Evolutionary conservation across 345 rosid species (phyloP), one percentile per base, ranked within the genome.

Genomic region (Iberis pinnata): DNA sequence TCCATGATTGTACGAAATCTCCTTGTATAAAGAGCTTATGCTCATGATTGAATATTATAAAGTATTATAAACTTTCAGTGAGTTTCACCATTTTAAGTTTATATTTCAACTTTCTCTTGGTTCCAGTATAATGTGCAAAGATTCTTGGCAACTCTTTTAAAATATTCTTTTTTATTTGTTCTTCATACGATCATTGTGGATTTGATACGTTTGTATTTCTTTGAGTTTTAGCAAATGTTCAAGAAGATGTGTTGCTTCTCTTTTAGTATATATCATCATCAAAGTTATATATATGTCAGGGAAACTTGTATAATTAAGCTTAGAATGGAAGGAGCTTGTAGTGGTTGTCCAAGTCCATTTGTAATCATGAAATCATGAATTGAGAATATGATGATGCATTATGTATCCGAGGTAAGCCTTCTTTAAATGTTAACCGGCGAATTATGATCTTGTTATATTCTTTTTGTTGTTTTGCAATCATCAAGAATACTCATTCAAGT

Each of bases 371-470:
- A 92, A 78, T 92, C 97, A 53, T 95, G 97, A 53, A 92, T 92
- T 35, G 97, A 92, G 53, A 92, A 88, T 76, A 92, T 92, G 98
- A 70, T 92, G 57, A 92, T 92, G 98, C 98, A 92, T 71, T 92
- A 92, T 61, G 81, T 92, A 22, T 80, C 97, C 7, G 98, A 92
- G 85, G 98, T 92, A 83, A 70, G n/a, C n/a, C n/a, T n/a, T n/a
- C 38, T 8, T 63, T 9, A 31, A 27, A 13, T 51, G 11, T 43
- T 55, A 0, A 50, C 11, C 4, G 9, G 8, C 9, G 20, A 37
- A 18, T 24, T 18, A 4, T 39, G 67, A 48, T 36, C 47, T n/a
- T 40, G 44, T 12, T 27, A 11, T 50, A 7, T 12, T 43, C 31
- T 29, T 40, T 19, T 46, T 47, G 10, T 9, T 53, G 19, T 18